These are phyloP conservation scores for Termitomyces sp. DNA, from an alignment of 768 basidiomycete species.

Conservation along the genomic window DNA sequence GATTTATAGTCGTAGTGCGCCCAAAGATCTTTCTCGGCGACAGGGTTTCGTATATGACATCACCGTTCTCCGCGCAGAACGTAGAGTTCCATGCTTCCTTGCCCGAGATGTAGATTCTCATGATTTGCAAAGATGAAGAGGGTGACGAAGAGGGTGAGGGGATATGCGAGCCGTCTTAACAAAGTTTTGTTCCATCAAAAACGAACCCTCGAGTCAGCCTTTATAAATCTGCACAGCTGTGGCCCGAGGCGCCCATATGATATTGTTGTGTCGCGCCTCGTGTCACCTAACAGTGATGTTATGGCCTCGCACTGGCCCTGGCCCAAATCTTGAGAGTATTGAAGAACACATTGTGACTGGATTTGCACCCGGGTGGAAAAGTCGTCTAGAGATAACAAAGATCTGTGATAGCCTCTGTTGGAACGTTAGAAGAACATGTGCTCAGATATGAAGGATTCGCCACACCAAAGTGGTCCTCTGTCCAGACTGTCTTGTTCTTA, in stretches of 20 bases:
- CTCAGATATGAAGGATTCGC: too few relatives aligned
- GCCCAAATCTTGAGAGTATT: not conserved
- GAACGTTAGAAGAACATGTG: too few relatives aligned
- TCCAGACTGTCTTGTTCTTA: too few relatives aligned
- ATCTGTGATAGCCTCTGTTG: too few relatives aligned
- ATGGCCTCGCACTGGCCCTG: not conserved
- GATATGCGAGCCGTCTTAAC: not conserved
- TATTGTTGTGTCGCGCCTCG: not conserved
- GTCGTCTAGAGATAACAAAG: too few relatives aligned
- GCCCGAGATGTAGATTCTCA: constrained; percentile 23
- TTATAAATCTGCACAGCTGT: constrained; percentile 7
- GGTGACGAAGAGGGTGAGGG: not conserved
- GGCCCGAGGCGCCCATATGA: not conserved
- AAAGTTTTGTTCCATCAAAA: not conserved
- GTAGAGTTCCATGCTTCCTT: constrained; percentile 20
- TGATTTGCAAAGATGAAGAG: constrained; percentile 2
- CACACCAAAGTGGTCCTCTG: too few relatives aligned
- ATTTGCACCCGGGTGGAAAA: too few relatives aligned
- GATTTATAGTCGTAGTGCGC: constrained; percentile 18
- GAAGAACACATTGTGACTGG: not conserved
- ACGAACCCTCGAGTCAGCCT: not conserved
- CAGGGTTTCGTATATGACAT: constrained; percentile 20
- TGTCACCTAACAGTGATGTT: not conserved
- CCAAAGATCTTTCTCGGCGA: constrained; percentile 19
- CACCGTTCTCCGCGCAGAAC: constrained; percentile 21